Percentiles rank a stretch among this genome's conserved stretches.
phyloP scores from a whole-genome alignment of 139 green algal genomes.

The Marvania coccoides region DNA sequence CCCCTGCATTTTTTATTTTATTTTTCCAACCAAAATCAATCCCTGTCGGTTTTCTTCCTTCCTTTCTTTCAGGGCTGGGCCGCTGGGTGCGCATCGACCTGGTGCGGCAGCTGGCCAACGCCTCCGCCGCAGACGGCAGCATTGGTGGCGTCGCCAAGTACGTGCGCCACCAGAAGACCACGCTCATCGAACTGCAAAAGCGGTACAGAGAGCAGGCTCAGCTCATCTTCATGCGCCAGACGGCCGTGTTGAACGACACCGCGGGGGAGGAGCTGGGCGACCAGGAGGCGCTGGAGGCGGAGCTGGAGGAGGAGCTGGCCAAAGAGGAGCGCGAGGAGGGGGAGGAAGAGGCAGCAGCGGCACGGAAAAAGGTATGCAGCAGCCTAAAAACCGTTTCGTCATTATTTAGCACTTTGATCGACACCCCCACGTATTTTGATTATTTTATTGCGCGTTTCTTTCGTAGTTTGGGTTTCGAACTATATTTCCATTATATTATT shows the following conservation, averaged over 20 bases:
- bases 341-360: neutral
- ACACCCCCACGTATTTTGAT: too few species aligned
- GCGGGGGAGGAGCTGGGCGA: slow-evolving; percentile 19
- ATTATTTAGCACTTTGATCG: too few species aligned
- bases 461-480: too few species aligned
- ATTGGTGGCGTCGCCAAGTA: slow-evolving; percentile 27
- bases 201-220: slow-evolving; percentile 29
- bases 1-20: too few species aligned
- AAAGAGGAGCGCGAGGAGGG: slow-evolving; percentile 2
- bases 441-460: too few species aligned
- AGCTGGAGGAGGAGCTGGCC: slow-evolving; percentile 18
- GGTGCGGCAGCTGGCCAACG: slow-evolving; percentile 47
- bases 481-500: too few species aligned
- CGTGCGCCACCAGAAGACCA: slow-evolving; percentile 36
- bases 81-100: slow-evolving; percentile 14
- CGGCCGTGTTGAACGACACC: slow-evolving; percentile 36
- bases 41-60: too few species aligned
- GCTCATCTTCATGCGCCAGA: slow-evolving; percentile 50
- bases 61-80: too few species aligned
- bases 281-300: slow-evolving; percentile 27
- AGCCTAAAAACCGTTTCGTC: too few species aligned
- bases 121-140: slow-evolving; percentile 27
- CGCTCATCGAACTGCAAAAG: slow-evolving; percentile 35
- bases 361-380: too few species aligned
- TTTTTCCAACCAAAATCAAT: too few species aligned